Evolutionary conservation across 1,139 yeast genomes (phyloP), one percentile per base, ranked within the genome.

Genomic region (Scheffersomyces titani): DNA sequence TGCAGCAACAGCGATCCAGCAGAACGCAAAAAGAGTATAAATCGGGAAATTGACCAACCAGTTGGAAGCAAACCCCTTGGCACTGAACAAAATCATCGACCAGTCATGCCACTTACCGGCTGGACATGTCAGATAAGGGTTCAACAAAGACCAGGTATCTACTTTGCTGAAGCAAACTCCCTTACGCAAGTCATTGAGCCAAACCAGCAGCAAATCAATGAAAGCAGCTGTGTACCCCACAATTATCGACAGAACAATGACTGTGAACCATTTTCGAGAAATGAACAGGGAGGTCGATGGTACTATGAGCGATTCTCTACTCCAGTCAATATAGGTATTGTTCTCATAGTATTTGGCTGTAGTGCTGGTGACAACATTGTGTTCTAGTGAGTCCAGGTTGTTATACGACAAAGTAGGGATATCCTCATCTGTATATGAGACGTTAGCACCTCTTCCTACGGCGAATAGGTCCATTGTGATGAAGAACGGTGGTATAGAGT

Each of bases 111-210:
- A 80, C 49, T 72, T 77, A 11, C 75, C 77, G 0, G 67, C 69
- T 1, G 83, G 82, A 61, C 84, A 80, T 20, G 82, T 75, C 74
- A 72, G 75, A 59, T 78, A 79, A 1, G 83, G 84, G 57, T 72
- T 75, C 19, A 78, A 63, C 30, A 79, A 67, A 18, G 82, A 77
- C 83, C 83, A 80, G 49, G 67, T 67, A 57, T 77, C 77, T n/a
- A 70, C 59, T 51, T 69, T 65, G 52, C 78, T 70, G 51, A 75
- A 64, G 58, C 84, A 80, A 11, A 78, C 51, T 0, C 84, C 84
- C 59, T 77, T 79, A 57, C 86, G 84, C 52, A 88, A 62, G 62
- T 89, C 92, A 52, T 86, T 83, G 51, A 90, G 75, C 85, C 88
- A 85, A 30, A 82, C 85, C 0, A 91, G 78, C 0, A 80, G 69